Evolutionary conservation across 164 flowering plant species (phyloP).

Genomic region (Nymphaea thermarum): DNA sequence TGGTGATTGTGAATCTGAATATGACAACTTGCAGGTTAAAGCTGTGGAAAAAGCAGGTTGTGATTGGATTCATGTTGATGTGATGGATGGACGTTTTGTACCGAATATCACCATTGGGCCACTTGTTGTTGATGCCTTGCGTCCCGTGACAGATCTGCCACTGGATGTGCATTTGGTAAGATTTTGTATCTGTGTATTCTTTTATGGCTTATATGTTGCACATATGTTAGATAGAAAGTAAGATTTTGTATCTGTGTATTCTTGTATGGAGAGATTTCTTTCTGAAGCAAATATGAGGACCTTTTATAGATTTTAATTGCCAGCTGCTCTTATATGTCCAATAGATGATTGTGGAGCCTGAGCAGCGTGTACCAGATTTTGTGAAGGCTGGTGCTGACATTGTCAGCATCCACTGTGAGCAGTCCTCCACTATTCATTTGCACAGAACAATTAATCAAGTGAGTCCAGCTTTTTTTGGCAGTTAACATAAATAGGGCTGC

Average conservation of each 20-base stretch:
- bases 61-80: constrained; percentile 99
- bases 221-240: constrained; percentile 20
- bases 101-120: constrained; percentile 99
- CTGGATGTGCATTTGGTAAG: constrained; percentile 95
- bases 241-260: neutral
- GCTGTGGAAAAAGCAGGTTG: constrained; percentile 98
- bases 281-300: no score
- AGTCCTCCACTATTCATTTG: constrained; percentile 89
- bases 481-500: no score
- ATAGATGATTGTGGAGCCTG: constrained; percentile 99
- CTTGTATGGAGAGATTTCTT: neutral
- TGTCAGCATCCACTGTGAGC: constrained; percentile 94
- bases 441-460: constrained; percentile 83
- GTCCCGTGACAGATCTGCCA: constrained; percentile 95
- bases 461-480: neutral
- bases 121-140: constrained; percentile 92
- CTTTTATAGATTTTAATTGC: no score
- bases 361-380: constrained; percentile 90
- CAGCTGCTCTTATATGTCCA: constrained; percentile 1
- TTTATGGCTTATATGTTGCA: neutral
- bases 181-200: neutral
- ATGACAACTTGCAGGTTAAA: constrained; percentile 47
- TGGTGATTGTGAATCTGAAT: no score
- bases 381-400: constrained; percentile 98
- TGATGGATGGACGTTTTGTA: constrained; percentile 99